Evolutionary conservation across 768 basidiomycete species (phyloP).

Genomic region (Clavaria fumosa): DNA sequence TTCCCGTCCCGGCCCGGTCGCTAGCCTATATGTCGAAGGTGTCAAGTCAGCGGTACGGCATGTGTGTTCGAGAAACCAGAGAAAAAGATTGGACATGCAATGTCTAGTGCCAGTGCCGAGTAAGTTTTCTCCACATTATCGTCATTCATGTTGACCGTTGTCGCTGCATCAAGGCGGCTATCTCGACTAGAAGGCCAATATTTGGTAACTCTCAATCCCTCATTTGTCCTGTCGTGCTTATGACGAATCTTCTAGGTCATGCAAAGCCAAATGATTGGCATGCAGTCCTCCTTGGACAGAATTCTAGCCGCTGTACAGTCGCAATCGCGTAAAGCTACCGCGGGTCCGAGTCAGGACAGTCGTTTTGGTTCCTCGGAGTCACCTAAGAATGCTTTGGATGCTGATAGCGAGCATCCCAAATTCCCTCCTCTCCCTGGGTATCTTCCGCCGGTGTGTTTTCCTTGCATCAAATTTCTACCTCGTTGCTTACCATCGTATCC

Average conservation of each 20-base stretch:
- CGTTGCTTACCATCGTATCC: conserved; percentile 11
- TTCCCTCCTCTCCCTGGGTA: conserved; percentile 89
- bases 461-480: conserved; percentile 9
- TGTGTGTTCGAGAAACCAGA: conserved; percentile 89
- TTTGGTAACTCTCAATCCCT: conserved; percentile 30
- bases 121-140: conserved; percentile 22
- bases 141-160: conserved; percentile 9
- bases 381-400: conserved; percentile 27
- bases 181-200: conserved; percentile 80
- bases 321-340: conserved; percentile 18
- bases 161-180: conserved; percentile 40
- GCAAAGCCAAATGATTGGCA: conserved; percentile 90
- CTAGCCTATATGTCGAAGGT: conserved; percentile 82
- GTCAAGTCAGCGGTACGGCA: conserved; percentile 63
- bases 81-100: conserved; percentile 54
- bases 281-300: conserved; percentile 79
- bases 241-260: conserved; percentile 56
- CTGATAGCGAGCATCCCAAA: conserved; percentile 20
- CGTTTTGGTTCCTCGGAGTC: conserved; percentile 35
- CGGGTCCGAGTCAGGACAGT: conserved; percentile 17
- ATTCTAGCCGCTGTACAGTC: conserved; percentile 55
- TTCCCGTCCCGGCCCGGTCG: conserved; percentile 61
- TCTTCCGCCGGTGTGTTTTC: conserved; percentile 53
- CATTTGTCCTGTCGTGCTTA: neutral
- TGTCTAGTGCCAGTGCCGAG: conserved; percentile 60